Conservation (phyloP, 2,329 filamentous ascomycete genomes). For the Elsinoe australis region DNA sequence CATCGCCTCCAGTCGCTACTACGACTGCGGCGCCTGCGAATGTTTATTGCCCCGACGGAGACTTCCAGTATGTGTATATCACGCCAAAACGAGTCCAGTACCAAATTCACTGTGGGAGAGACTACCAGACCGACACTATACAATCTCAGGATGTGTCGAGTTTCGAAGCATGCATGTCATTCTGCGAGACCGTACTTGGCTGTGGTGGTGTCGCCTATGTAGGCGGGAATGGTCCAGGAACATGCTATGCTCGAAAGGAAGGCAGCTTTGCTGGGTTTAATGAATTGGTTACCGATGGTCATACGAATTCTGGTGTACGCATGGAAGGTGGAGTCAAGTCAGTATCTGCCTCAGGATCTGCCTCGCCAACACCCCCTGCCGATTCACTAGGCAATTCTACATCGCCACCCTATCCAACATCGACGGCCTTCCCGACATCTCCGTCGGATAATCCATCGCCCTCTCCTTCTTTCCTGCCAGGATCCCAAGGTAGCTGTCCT, state of each 20-base stretch:
- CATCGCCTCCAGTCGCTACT: conserved; percentile 20
- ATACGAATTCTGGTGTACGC: conserved; percentile 18
- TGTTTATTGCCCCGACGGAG: not conserved
- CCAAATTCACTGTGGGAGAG: not conserved
- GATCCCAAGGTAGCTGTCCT: conserved; percentile 15
- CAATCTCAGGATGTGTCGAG: conserved; percentile 9
- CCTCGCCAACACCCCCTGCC: not conserved
- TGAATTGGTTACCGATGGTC: conserved; percentile 19
- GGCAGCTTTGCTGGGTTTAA: conserved; percentile 11
- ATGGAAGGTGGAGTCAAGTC: not conserved
- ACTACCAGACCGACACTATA: not conserved
- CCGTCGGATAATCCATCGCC: not conserved
- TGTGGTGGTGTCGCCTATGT: conserved; percentile 21
- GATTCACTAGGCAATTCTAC: not conserved
- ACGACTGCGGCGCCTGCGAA: conserved; percentile 11
- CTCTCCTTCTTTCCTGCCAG: conserved; percentile 16
- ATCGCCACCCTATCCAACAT: not conserved
- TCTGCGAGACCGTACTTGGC: conserved; percentile 18
- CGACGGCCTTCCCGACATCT: not conserved
- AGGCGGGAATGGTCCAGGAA: conserved; percentile 23
- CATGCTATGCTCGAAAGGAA: conserved; percentile 19
- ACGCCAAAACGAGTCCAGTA: not conserved
- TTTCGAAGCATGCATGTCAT: conserved; percentile 22
- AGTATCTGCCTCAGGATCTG: not conserved
- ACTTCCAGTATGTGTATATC: conserved; percentile 7